Base-by-base conservation (phyloP, 1,139 yeast species). In the Yamadazyma trypodendri region DNA sequence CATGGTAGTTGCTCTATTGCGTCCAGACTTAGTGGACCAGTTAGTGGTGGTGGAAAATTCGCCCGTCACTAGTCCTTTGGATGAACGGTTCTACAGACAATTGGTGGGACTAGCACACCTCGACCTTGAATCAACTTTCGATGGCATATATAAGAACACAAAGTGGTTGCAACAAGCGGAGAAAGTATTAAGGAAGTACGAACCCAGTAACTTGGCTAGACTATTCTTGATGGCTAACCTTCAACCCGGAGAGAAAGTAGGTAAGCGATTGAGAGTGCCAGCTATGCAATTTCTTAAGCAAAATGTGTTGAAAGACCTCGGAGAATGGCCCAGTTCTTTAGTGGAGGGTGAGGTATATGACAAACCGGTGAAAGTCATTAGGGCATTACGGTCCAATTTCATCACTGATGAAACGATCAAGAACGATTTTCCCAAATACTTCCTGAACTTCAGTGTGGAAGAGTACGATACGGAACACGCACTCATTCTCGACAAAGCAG, bases 41-140 rank as follows among this genome's bases (percentile, higher is more conserved):
- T 57, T 75, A 25, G 66, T 74, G 13, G 65, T 72, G 12, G 64
- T 76, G 11, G 81, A 76, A 44, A 75, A 74, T 50, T 59, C 75
- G 6, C 81, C 81, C 1, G 61, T 58, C 2, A 34, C 43, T 8
- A 52, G 53, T 21, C 45, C 47, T 1, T 51, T 69, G 13, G 68
- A 55, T 16, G 23, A 36, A 4, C 48, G 50, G 28, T 67, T 64
- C 48, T 37, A 47, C 12, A 37, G 38, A 4, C 60, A 63, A 34
- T 51, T 70, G 35, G 41, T 51, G 21, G 74, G 63, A 6, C 58
- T 69, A 63, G 58, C 63, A 32, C 54, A 57, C 17, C 55, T 65
- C 8, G 71, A 65, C 35, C 14, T 28, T 24, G 31, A 17, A 35
- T 9, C 38, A 31, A 17, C 32, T 13, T 34, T 49, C 7, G 31